Conservation (phyloP, 108 stramenopile genomes). For the Discostella pseudostelligera region DNA sequence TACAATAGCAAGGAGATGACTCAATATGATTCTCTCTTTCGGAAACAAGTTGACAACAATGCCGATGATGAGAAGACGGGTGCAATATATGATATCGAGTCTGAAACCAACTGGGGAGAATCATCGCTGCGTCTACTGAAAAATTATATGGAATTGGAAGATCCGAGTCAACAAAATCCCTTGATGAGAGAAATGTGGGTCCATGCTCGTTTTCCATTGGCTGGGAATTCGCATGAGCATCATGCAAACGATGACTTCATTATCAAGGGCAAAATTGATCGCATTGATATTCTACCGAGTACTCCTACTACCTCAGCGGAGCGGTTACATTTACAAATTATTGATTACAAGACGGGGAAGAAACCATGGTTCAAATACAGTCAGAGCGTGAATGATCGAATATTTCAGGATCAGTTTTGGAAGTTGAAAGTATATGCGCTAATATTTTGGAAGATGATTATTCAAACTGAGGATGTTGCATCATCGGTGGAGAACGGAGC, state of each 20-base stretch:
- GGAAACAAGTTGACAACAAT: constrained; percentile 19
- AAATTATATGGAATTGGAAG: constrained; percentile 79
- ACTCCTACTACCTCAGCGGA: constrained; percentile 15
- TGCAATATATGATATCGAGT: constrained; percentile 44
- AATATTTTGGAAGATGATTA: constrained; percentile 63
- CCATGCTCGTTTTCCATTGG: constrained; percentile 44
- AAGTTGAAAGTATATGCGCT: constrained; percentile 88
- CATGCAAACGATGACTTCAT: constrained; percentile 29
- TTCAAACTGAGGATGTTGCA: constrained; percentile 13
- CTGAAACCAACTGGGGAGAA: constrained; percentile 78
- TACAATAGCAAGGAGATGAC: constrained; percentile 35
- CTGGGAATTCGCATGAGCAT: background rate
- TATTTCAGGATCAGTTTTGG: constrained; percentile 73
- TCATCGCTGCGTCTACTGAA: constrained; percentile 63
- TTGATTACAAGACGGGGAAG: constrained; percentile 92
- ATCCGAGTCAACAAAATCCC: constrained; percentile 70
- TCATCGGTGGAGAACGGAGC: constrained; percentile 3
- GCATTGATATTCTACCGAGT: constrained; percentile 64
- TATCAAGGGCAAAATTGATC: constrained; percentile 86
- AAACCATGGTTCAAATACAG: constrained; percentile 84
- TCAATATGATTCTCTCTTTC: constrained; percentile 60
- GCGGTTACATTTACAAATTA: constrained; percentile 56
- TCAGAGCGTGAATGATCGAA: constrained; percentile 62
- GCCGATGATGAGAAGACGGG: constrained; percentile 15
- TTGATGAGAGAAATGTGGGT: constrained; percentile 78